A percentile compares a stretch with the other conserved stretches of the same genome.
Evolutionary conservation across 257 asterid species (phyloP).

Genomic region (Fraxinus excelsior): DNA sequence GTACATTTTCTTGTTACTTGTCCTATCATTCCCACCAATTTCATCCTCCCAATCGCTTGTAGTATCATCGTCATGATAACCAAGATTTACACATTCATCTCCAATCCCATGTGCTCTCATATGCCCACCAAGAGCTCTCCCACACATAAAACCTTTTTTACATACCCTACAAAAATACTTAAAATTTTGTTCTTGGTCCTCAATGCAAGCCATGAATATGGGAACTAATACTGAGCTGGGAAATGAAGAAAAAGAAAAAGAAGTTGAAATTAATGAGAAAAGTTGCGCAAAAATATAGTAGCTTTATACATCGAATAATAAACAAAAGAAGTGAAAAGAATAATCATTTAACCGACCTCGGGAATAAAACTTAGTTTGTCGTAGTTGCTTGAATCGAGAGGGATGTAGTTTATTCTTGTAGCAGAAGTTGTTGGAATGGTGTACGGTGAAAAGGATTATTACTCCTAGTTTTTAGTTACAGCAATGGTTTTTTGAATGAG

Average conservation of each 20-base stretch:
- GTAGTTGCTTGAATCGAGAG: too few relatives aligned
- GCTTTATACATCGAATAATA: too few relatives aligned
- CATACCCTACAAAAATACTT: constrained; percentile 87
- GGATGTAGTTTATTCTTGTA: constrained; percentile 32
- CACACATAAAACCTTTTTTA: constrained; percentile 93
- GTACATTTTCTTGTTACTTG: constrained; percentile 59
- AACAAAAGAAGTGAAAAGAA: too few relatives aligned
- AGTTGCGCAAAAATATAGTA: too few relatives aligned
- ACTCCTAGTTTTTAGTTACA: constrained; percentile 60
- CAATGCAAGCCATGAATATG: constrained; percentile 32
- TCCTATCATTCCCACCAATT: constrained; percentile 20
- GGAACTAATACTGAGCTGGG: not conserved
- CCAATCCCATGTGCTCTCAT: constrained; percentile 96
- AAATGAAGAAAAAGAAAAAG: not conserved
- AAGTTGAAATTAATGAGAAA: not conserved
- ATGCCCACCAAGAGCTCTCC: constrained; percentile 91
- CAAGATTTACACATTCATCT: constrained; percentile 51
- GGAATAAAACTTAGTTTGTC: not conserved
- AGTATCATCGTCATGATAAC: constrained; percentile 48
- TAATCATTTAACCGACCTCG: too few relatives aligned
- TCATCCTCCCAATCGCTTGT: constrained; percentile 75
- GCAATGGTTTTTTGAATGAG: constrained; percentile 32
- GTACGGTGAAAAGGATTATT: constrained; percentile 45
- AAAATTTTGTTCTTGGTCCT: constrained; percentile 53
- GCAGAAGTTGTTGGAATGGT: constrained; percentile 48